A percentile compares a stretch with the other conserved stretches of the same genome.
phyloP scores from a whole-genome alignment of 1,284 basidiomycete genomes.

The Fomitopsis schrenkii region DNA sequence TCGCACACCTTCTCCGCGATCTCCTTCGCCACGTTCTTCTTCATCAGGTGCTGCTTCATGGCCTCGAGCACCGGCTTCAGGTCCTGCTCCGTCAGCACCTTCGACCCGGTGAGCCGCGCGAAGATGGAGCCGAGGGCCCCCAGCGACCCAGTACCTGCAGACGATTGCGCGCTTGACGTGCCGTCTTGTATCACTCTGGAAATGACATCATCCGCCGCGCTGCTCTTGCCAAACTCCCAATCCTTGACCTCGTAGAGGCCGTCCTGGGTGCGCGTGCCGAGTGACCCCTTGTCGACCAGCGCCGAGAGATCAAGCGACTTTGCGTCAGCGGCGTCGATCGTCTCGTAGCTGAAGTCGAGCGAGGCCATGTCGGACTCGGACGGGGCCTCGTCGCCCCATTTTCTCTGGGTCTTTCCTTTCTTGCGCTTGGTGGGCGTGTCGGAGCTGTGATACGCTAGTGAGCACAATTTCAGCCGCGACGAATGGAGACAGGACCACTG shows the following conservation, averaged over 20 bases:
- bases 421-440: constrained; percentile 58
- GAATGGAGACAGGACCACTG: constrained; percentile 20
- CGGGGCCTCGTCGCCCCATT: constrained; percentile 85
- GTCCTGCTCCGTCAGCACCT: constrained; percentile 80
- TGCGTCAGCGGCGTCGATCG: constrained; percentile 32
- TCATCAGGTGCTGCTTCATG: constrained; percentile 98
- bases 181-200: constrained; percentile 47
- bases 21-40: constrained; percentile 97
- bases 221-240: constrained; percentile 65
- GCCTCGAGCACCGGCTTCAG: constrained; percentile 85
- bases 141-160: constrained; percentile 38
- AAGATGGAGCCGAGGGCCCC: constrained; percentile 75
- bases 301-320: constrained; percentile 50
- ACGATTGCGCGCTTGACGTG: constrained; percentile 29
- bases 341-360: constrained; percentile 78
- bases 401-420: constrained; percentile 79
- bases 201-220: constrained; percentile 55
- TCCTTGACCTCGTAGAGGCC: constrained; percentile 95
- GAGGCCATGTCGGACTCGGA: constrained; percentile 85
- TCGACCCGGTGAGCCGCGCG: constrained; percentile 80
- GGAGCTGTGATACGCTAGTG: constrained; percentile 37
- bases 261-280: constrained; percentile 76
- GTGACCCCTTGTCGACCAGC: constrained; percentile 74
- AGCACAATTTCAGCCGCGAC: constrained; percentile 1
- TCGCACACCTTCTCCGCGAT: constrained; percentile 95